Conservation (phyloP, 352 stramenopile species). For the Globisporangium orthogonon region DNA sequence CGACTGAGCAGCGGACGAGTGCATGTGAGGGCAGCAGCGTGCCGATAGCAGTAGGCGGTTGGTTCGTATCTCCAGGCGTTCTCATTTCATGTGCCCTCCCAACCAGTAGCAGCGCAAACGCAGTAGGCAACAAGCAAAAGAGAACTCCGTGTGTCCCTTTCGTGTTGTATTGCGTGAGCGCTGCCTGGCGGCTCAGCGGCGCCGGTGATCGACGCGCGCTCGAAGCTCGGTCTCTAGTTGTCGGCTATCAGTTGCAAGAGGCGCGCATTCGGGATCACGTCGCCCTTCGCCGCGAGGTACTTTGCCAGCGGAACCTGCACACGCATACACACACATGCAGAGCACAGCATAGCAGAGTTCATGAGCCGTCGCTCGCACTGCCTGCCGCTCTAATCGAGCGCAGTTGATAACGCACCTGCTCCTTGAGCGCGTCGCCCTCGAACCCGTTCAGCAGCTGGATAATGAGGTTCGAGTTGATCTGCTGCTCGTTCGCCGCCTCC, state of each 20-base stretch:
- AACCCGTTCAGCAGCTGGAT: slow-evolving; percentile 58
- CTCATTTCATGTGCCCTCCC: background rate
- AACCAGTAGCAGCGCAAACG: background rate
- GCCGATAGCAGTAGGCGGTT: no score
- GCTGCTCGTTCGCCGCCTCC: slow-evolving; percentile 44
- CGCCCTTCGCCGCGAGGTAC: slow-evolving; percentile 76
- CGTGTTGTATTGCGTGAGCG: background rate
- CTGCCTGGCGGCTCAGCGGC: background rate
- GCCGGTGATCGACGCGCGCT: background rate
- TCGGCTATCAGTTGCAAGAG: slow-evolving; percentile 52
- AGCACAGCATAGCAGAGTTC: background rate
- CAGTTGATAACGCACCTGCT: slow-evolving; percentile 26
- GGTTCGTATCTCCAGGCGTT: background rate
- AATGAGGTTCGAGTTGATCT: slow-evolving; percentile 81
- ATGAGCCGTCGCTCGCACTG: background rate
- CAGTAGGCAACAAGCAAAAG: background rate
- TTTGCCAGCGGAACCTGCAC: slow-evolving; percentile 58
- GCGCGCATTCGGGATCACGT: slow-evolving; percentile 59
- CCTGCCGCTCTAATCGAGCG: background rate
- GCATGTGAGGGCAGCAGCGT: background rate
- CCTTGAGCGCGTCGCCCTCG: slow-evolving; percentile 49
- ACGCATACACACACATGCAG: background rate
- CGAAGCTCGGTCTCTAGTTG: slow-evolving; percentile 12
- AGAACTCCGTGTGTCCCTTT: background rate
- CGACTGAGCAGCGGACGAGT: slow-evolving; percentile 14